Percentiles rank a stretch among this genome's conserved stretches.
phyloP scores from a whole-genome alignment of 371 early-diverging fungal genomes.

The Dinochytrium kinnereticum region DNA sequence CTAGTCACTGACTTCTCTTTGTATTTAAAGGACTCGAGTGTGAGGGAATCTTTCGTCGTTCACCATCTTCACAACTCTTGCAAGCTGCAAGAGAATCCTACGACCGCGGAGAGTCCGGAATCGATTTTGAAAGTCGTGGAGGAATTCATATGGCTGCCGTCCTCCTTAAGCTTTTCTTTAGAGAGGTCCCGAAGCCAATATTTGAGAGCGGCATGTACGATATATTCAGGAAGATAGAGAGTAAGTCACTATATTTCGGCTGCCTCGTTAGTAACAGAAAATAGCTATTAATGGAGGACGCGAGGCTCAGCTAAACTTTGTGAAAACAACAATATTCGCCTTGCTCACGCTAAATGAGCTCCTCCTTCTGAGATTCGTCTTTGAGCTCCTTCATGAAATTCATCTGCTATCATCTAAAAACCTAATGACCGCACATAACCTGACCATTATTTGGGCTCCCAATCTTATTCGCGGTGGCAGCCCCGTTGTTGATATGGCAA shows the following conservation, averaged over 20 bases:
- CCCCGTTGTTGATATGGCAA: slow-evolving; percentile 60
- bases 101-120: slow-evolving; percentile 60
- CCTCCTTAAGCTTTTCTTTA: slow-evolving; percentile 82
- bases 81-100: slow-evolving; percentile 71
- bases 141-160: slow-evolving; percentile 84
- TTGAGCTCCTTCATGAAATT: slow-evolving; percentile 68
- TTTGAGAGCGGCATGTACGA: slow-evolving; percentile 53
- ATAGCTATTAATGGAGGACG: neutral
- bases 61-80: slow-evolving; percentile 69
- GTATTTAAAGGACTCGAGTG: slow-evolving; percentile 68
- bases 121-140: slow-evolving; percentile 59
- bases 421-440: slow-evolving; percentile 81
- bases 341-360: slow-evolving; percentile 46
- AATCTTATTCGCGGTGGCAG: slow-evolving; percentile 77
- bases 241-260: slow-evolving; percentile 22
- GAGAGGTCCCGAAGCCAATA: slow-evolving; percentile 81
- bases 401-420: slow-evolving; percentile 64
- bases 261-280: neutral
- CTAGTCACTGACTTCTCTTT: neutral
- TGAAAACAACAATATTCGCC: slow-evolving; percentile 56
- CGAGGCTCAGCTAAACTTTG: slow-evolving; percentile 22
- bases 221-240: slow-evolving; percentile 44
- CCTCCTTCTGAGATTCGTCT: slow-evolving; percentile 65
- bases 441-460: slow-evolving; percentile 88
- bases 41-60: slow-evolving; percentile 90